Percentiles rank a stretch among this genome's conserved stretches.
These are phyloP conservation scores for Deinandra increscens DNA, from an alignment of 129 eudicot species.

Conservation along the genomic window DNA sequence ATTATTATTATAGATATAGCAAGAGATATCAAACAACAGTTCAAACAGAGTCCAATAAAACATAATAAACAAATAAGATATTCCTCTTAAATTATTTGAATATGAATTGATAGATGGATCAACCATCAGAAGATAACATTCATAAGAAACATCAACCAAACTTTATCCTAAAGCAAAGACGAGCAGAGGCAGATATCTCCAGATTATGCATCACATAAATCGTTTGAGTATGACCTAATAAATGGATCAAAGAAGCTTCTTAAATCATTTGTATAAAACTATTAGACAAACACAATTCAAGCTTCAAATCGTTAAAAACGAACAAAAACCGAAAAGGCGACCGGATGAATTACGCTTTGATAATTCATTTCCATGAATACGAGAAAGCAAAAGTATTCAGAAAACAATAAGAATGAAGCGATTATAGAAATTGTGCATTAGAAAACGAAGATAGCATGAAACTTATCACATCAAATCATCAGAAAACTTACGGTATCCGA, in stretches of 20 bases:
- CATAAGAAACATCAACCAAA: neutral
- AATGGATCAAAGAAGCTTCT: neutral
- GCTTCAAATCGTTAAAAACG: neutral
- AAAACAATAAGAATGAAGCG: neutral
- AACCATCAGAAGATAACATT: neutral
- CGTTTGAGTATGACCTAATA: neutral
- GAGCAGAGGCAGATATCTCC: too few species aligned
- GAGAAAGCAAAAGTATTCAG: neutral
- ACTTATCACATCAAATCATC: neutral
- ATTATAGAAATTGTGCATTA: neutral
- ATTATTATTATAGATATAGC: conserved; percentile 2
- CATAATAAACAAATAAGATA: conserved; percentile 18
- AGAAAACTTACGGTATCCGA: conserved; percentile 71
- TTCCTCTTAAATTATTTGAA: neutral
- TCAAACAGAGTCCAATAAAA: conserved; percentile 16
- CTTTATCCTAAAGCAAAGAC: neutral
- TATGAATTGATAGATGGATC: neutral
- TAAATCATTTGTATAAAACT: neutral
- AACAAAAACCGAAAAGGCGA: neutral
- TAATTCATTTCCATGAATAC: too few species aligned
- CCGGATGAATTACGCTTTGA: neutral
- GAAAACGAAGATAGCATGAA: neutral
- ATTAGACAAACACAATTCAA: neutral
- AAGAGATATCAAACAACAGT: conserved; percentile 22
- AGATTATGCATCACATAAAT: neutral